Conservation (phyloP, 352 stramenopile species). For the Pythium phragmitis region DNA sequence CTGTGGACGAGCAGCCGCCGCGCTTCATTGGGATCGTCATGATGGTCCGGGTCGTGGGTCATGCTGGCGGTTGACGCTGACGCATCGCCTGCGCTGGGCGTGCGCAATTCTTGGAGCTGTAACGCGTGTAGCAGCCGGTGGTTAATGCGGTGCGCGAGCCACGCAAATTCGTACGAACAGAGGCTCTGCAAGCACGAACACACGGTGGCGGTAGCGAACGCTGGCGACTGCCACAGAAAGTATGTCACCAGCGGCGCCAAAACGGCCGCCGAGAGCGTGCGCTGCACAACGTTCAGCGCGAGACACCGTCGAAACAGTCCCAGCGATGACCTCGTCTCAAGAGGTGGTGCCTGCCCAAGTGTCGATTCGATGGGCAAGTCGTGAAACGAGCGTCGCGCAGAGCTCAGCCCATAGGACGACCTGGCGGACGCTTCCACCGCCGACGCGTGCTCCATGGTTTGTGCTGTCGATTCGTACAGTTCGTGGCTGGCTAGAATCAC, state of each 20-base stretch:
- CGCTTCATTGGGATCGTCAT: neutral
- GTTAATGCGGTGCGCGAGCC: slow-evolving; percentile 66
- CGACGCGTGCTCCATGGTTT: neutral
- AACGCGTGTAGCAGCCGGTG: slow-evolving; percentile 38
- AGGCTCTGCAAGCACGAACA: slow-evolving; percentile 64
- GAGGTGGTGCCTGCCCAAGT: neutral
- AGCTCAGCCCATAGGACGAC: neutral
- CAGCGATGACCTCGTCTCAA: neutral
- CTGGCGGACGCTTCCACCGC: neutral
- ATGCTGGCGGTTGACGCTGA: neutral
- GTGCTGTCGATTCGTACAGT: neutral
- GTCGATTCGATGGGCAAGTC: neutral
- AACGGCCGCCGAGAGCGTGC: slow-evolving; percentile 54
- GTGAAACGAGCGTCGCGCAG: neutral
- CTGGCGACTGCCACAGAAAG: slow-evolving; percentile 75
- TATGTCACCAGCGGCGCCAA: slow-evolving; percentile 62
- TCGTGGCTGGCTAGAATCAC: neutral
- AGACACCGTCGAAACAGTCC: slow-evolving; percentile 12
- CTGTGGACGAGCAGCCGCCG: slow-evolving; percentile 1
- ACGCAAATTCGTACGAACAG: slow-evolving; percentile 77
- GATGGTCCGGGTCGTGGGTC: neutral
- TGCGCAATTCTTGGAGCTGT: slow-evolving; percentile 14
- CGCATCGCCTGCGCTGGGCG: neutral
- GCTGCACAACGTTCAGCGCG: slow-evolving; percentile 59
- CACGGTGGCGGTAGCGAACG: slow-evolving; percentile 61